Evolutionary conservation across 306 rosid species (phyloP).

Genomic region (Fagus sylvatica): DNA sequence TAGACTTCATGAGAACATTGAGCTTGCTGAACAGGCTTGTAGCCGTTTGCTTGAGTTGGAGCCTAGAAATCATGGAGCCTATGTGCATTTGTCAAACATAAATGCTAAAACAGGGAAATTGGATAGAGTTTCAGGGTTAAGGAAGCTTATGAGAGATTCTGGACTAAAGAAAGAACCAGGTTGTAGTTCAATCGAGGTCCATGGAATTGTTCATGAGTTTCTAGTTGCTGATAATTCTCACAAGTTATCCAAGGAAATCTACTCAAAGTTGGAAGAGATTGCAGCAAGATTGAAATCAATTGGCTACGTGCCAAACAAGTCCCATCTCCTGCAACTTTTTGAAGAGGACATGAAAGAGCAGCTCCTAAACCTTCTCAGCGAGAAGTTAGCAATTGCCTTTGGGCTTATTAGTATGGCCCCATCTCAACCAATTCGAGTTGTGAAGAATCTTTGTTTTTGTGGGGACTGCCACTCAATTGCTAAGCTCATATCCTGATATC

Average conservation of each 20-base stretch:
- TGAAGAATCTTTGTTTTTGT: slow-evolving; percentile 71
- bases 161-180: slow-evolving; percentile 61
- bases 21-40: slow-evolving; percentile 56
- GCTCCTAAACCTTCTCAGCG: slow-evolving; percentile 55
- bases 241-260: slow-evolving; percentile 44
- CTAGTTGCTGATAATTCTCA: slow-evolving; percentile 57
- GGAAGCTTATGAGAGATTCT: slow-evolving; percentile 58
- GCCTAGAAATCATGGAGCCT: slow-evolving; percentile 62
- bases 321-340: slow-evolving; percentile 48
- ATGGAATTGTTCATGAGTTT: slow-evolving; percentile 51
- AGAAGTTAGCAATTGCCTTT: slow-evolving; percentile 62
- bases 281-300: slow-evolving; percentile 42
- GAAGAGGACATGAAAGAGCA: slow-evolving; percentile 59
- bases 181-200: slow-evolving; percentile 56
- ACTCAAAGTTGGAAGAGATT: slow-evolving; percentile 58
- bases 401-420: slow-evolving; percentile 51
- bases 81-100: slow-evolving; percentile 57
- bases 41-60: slow-evolving; percentile 52
- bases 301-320: slow-evolving; percentile 54
- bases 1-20: slow-evolving; percentile 49
- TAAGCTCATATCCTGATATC: slow-evolving; percentile 59
- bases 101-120: slow-evolving; percentile 58
- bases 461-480: slow-evolving; percentile 61
- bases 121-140: slow-evolving; percentile 61
- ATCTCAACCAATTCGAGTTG: slow-evolving; percentile 58